These are phyloP conservation scores for Septoria petroselini DNA, from an alignment of 2,329 filamentous ascomycete genomes.

Conservation along the genomic window DNA sequence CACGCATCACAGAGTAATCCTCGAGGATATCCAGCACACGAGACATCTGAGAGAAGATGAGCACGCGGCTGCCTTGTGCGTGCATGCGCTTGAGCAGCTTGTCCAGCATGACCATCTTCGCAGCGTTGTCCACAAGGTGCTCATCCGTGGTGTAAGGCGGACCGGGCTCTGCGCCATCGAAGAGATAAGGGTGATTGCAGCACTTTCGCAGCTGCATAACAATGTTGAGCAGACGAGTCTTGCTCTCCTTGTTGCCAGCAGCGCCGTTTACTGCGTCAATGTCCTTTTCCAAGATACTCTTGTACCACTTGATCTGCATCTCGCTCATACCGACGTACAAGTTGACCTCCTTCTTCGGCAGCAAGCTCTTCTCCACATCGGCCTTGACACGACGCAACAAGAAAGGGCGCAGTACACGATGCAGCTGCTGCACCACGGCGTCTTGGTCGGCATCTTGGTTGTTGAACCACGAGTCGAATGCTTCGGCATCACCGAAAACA, in stretches of 20 bases:
- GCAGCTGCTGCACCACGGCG: constrained; percentile 90
- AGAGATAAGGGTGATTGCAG: constrained; percentile 97
- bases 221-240: constrained; percentile 94
- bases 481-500: constrained; percentile 93
- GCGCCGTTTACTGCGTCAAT: constrained; percentile 98
- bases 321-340: constrained; percentile 97
- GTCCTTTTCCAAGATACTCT: constrained; percentile 98
- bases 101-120: constrained; percentile 97
- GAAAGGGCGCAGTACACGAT: constrained; percentile 89
- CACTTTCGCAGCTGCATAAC: constrained; percentile 99
- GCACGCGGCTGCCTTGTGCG: constrained; percentile 84
- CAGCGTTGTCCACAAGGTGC: constrained; percentile 87
- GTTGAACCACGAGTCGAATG: constrained; percentile 98
- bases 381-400: constrained; percentile 92
- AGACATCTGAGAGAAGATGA: constrained; percentile 99
- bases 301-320: constrained; percentile 99
- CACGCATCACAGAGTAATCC: constrained; percentile 94
- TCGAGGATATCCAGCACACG: constrained; percentile 94
- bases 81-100: constrained; percentile 81
- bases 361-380: constrained; percentile 94
- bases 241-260: constrained; percentile 93
- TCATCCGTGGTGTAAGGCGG: constrained; percentile 98
- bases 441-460: constrained; percentile 87
- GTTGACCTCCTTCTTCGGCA: constrained; percentile 97
- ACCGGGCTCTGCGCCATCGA: constrained; percentile 94